phyloP scores from a whole-genome alignment of 345 rosid species.

The Gossypium rotundifolium region DNA sequence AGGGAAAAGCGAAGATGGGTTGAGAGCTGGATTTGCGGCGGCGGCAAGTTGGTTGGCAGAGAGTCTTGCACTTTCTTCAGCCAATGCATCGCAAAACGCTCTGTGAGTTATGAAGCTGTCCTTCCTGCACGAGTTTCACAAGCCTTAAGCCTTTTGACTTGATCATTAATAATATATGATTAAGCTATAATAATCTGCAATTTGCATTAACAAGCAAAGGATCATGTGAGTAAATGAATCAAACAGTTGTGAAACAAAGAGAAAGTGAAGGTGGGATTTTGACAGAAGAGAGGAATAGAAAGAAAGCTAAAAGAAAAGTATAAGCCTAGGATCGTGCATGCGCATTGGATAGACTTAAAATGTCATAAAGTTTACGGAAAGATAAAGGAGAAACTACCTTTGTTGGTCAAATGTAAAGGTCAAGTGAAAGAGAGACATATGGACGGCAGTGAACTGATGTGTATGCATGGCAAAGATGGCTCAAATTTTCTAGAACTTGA shows the following conservation, averaged over 20 bases:
- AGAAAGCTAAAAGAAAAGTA: background rate
- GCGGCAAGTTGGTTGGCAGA: conserved; percentile 35
- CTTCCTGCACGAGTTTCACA: conserved; percentile 43
- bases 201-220: background rate
- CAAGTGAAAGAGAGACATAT: conserved; percentile 15
- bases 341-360: conserved; percentile 14
- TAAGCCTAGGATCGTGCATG: conserved; percentile 22
- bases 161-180: background rate
- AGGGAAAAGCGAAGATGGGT: conserved; percentile 25
- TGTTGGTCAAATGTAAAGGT: conserved; percentile 27
- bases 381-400: conserved; percentile 18
- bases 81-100: conserved; percentile 89
- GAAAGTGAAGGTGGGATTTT: conserved; percentile 6
- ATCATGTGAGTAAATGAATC: background rate
- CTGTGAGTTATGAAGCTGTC: conserved; percentile 95
- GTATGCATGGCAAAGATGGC: conserved; percentile 34
- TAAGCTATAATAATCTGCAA: background rate
- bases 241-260: background rate
- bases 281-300: background rate
- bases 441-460: conserved; percentile 21
- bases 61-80: conserved; percentile 80
- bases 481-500: conserved; percentile 25
- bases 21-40: conserved; percentile 17
- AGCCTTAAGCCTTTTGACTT: background rate
- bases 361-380: conserved; percentile 24